phyloP scores from a whole-genome alignment of 2,329 filamentous ascomycete species.

The Malbranchea cinnamomea region DNA sequence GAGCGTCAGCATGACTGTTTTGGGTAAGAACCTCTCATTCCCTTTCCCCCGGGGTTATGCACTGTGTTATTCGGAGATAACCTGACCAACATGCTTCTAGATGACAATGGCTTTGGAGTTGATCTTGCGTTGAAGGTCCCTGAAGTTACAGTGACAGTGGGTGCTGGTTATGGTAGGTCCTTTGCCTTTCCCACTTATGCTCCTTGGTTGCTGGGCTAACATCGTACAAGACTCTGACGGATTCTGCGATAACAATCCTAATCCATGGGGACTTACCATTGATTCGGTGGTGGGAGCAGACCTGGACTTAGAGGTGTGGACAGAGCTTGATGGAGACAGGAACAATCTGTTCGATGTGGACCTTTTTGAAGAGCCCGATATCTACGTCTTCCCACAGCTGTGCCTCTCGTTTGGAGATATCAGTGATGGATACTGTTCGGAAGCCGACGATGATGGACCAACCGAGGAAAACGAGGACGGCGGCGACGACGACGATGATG shows the following conservation, averaged over 20 bases:
- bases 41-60: background rate
- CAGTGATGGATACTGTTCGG: constrained; percentile 3
- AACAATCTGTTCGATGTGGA: constrained; percentile 4
- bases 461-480: constrained; percentile 3
- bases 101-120: constrained; percentile 6
- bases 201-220: background rate
- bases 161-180: constrained; percentile 4
- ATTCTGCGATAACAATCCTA: constrained; percentile 3
- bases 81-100: constrained; percentile 3
- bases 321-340: constrained; percentile 5
- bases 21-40: constrained; percentile 4
- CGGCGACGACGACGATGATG: constrained; percentile 2
- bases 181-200: background rate
- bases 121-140: constrained; percentile 5
- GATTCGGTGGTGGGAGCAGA: constrained; percentile 3
- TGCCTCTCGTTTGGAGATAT: constrained; percentile 3
- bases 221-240: constrained; percentile 4
- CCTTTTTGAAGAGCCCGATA: constrained; percentile 3
- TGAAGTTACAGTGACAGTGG: constrained; percentile 3
- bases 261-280: constrained; percentile 4
- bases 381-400: constrained; percentile 4
- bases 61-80: background rate
- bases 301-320: constrained; percentile 4
- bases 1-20: constrained; percentile 4
- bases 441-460: background rate